Conservation (phyloP, 345 rosid species). For the Salix exigua region DNA sequence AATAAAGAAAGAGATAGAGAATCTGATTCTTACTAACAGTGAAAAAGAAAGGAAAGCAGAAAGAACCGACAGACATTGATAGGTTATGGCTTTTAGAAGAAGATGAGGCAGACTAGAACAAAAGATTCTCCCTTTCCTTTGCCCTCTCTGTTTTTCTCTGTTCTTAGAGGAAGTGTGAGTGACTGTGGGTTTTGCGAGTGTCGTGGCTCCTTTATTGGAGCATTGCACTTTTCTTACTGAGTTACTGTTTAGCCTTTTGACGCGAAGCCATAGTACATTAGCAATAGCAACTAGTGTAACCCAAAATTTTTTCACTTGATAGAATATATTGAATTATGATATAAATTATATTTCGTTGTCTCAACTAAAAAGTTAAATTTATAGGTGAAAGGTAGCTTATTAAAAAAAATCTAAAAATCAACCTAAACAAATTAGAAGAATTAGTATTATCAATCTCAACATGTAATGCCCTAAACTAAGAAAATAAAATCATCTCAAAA, state of each 20-base stretch:
- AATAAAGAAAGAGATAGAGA: neutral
- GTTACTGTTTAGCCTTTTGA: neutral
- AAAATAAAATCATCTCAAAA: too few species aligned
- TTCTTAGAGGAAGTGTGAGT: neutral
- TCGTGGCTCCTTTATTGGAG: neutral
- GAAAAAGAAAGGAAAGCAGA: neutral
- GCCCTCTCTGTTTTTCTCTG: neutral
- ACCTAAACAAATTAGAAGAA: too few species aligned
- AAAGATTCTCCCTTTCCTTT: neutral
- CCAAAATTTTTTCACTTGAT: too few species aligned
- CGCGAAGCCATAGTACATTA: too few species aligned
- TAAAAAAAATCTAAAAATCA: too few species aligned
- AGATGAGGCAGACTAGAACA: slow-evolving; percentile 14
- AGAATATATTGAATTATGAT: too few species aligned
- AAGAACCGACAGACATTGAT: neutral
- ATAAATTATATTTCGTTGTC: too few species aligned
- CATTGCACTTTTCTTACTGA: neutral
- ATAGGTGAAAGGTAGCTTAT: too few species aligned
- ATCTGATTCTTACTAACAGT: neutral
- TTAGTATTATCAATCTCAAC: too few species aligned
- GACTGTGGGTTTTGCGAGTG: neutral
- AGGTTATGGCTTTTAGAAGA: neutral
- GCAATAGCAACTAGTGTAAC: too few species aligned
- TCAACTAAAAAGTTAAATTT: too few species aligned
- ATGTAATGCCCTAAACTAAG: too few species aligned